These are phyloP conservation scores for Craterostigma plantagineum DNA, from an alignment of 257 asterid genomes.

Conservation along the genomic window DNA sequence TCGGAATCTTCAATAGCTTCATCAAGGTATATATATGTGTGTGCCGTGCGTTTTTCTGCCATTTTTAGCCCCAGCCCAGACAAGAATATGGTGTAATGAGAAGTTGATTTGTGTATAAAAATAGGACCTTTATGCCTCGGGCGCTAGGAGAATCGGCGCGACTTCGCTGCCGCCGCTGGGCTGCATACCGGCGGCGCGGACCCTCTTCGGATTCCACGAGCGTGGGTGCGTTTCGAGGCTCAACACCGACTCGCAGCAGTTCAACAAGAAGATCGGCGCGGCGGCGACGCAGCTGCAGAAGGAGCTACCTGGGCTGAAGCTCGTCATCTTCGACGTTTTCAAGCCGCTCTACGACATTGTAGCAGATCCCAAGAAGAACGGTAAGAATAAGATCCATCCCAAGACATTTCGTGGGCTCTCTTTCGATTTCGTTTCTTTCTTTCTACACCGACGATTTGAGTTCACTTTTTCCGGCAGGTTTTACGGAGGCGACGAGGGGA, in stretches of 20 bases:
- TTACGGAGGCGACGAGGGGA: conserved; percentile 53
- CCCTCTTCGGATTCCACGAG: conserved; percentile 58
- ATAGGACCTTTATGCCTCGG: conserved; percentile 50
- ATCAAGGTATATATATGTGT: conserved; percentile 26
- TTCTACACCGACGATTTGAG: neutral
- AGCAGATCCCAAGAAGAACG: conserved; percentile 34
- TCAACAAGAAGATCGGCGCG: conserved; percentile 54
- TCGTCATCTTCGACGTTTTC: conserved; percentile 68
- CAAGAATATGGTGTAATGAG: neutral
- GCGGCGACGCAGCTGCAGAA: conserved; percentile 55
- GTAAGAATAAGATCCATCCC: conserved; percentile 12
- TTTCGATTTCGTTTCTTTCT: neutral
- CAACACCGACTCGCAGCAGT: conserved; percentile 58
- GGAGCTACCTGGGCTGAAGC: conserved; percentile 45
- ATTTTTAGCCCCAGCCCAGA: too few relatives aligned
- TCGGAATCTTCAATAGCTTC: conserved; percentile 34
- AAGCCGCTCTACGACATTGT: conserved; percentile 58
- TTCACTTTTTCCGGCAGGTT: conserved; percentile 24
- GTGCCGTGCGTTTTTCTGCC: too few relatives aligned
- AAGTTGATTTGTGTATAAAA: neutral
- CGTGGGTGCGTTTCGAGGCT: conserved; percentile 53
- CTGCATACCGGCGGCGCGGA: conserved; percentile 73
- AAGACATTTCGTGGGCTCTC: neutral
- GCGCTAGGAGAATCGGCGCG: conserved; percentile 86
- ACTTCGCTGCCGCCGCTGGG: conserved; percentile 94